Percentiles rank a stretch among this genome's conserved stretches.
These are phyloP conservation scores for Garcia nutans DNA, from an alignment of 345 rosid genomes.

Conservation along the genomic window DNA sequence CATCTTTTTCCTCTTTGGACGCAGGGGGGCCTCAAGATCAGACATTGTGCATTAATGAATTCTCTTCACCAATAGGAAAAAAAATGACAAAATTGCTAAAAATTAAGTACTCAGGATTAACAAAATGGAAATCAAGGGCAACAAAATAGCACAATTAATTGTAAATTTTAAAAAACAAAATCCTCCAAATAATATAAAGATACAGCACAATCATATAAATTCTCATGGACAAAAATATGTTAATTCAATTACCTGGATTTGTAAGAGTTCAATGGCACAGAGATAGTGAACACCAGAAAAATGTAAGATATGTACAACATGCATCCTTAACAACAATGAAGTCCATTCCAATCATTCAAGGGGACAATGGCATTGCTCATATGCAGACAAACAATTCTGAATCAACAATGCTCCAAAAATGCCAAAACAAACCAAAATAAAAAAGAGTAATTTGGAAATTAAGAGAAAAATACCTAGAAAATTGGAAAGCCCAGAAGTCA, in stretches of 20 bases:
- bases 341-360: neutral
- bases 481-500: too few species aligned
- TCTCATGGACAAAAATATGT: too few species aligned
- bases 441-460: too few species aligned
- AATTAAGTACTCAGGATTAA: neutral
- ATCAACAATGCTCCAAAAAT: neutral
- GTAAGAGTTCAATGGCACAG: too few species aligned
- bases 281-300: neutral
- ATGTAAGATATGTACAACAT: neutral
- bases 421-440: neutral
- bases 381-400: neutral
- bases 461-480: too few species aligned
- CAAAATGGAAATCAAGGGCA: neutral
- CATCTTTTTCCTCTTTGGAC: conserved; percentile 86
- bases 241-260: too few species aligned
- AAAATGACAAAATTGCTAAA: conserved; percentile 8
- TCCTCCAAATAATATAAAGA: neutral
- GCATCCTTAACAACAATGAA: neutral
- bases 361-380: neutral
- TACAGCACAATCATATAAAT: neutral
- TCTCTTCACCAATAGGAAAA: conserved; percentile 31
- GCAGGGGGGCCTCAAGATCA: conserved; percentile 73
- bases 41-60: conserved; percentile 48
- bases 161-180: too few species aligned
- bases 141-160: neutral